Conservation (phyloP, 805 yeast species). For the Yamadazyma akitaensis region DNA sequence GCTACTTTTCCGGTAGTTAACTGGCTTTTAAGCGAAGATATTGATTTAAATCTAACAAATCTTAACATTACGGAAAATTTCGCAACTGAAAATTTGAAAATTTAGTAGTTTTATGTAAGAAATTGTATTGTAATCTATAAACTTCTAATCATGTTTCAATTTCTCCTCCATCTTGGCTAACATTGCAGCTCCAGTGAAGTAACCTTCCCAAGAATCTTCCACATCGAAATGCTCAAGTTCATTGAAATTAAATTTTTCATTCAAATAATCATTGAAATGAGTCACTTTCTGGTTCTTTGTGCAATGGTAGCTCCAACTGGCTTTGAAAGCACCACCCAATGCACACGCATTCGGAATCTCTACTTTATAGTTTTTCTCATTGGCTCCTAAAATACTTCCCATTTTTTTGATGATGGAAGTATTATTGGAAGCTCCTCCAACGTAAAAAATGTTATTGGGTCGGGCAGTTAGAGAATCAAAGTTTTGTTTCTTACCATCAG, state of each 20-base stretch:
- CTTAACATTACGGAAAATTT: slow-evolving; percentile 5
- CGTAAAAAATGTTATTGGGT: slow-evolving; percentile 74
- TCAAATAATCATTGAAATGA: slow-evolving; percentile 42
- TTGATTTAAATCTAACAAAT: slow-evolving; percentile 12
- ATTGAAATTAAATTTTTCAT: slow-evolving; percentile 45
- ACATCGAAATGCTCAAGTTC: slow-evolving; percentile 41
- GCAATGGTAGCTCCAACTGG: slow-evolving; percentile 61
- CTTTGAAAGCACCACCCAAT: slow-evolving; percentile 84
- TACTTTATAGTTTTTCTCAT: slow-evolving; percentile 61
- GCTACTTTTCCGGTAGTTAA: slow-evolving; percentile 8
- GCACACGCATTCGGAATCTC: slow-evolving; percentile 91
- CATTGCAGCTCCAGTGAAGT: slow-evolving; percentile 51
- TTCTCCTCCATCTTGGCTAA: slow-evolving; percentile 44
- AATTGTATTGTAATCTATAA: neutral
- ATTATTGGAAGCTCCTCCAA: slow-evolving; percentile 86
- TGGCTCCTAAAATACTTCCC: slow-evolving; percentile 67
- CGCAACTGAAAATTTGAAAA: neutral
- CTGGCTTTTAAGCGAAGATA: slow-evolving; percentile 6
- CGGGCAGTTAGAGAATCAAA: slow-evolving; percentile 42
- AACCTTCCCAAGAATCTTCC: slow-evolving; percentile 46
- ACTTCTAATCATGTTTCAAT: slow-evolving; percentile 15
- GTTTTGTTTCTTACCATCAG: slow-evolving; percentile 50
- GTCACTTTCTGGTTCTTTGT: slow-evolving; percentile 33
- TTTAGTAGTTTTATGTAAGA: neutral
- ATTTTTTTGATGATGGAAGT: slow-evolving; percentile 62